Base-by-base conservation (phyloP, 192 early-diverging fungal genomes). In the Radiomyces spectabilis region DNA sequence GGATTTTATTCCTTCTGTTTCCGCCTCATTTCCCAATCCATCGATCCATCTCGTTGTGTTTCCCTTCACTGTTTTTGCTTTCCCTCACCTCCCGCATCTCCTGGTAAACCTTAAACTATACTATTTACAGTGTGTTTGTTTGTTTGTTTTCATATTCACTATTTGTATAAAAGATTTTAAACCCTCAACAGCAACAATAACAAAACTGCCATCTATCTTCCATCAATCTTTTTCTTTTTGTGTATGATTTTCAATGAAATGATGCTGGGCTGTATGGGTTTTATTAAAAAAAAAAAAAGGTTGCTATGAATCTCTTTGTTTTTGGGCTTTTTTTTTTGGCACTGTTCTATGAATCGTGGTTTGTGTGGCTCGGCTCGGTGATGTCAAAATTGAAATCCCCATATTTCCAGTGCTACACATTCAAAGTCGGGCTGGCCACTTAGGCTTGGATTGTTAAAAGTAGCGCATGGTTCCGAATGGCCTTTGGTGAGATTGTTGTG, bases 401-500 rank as follows among this genome's bases (percentile, higher is more conserved):
- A 64, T 4, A 64, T 27, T 46, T 64, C 57, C n/a, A 57, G 21
- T 21, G 47, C 48, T 16, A 64, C 38, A 13, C 49, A 51, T 19
- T 50, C 27, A 35, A 64, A 59, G 12, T 50, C 15, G 4, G 53
- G 44, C 3, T 30, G 41, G 4, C n/a, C 12, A n/a, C 30, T 46
- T 26, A 64, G 32, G 15, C 27, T 26, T 21, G 86, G 79, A 47
- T 89, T 89, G 51, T 82, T 79, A 67, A 84, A 89, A 8, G 87
- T 87, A 6, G 73, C 77, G 45, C 85, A 89, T 34, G 59, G 58
- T 13, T 75, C 76, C 1, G 83, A 82, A 53, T 84, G 79, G 1
- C 88, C 88, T 26, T 73, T 74, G 27, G 80, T 68, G 25, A 91
- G 74, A 60, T 87, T 81, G 24, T 76, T 71, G 42, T 91, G 80